Base-by-base conservation (phyloP, 179 eudicot species). In the Silene vulgaris region DNA sequence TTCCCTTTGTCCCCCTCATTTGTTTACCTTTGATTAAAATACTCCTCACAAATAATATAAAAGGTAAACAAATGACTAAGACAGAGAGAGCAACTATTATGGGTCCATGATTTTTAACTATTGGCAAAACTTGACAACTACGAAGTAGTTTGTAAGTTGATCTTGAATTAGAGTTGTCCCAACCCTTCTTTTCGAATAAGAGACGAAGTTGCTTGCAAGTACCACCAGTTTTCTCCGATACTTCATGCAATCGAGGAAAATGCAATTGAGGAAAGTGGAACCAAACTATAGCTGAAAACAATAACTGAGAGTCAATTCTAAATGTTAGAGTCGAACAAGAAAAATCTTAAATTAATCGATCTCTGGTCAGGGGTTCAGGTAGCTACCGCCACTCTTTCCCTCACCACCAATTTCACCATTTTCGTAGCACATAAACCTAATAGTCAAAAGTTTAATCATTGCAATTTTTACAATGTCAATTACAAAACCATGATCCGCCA, bases 391-490 rank as follows among this genome's bases (percentile, higher is more conserved):
- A 16, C 20, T 56, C 60, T n/a, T 56, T 56, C 3, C 20, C 60
- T n/a, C 52, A 45, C 60, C 19, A 9, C 60, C 60, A 56, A 20
- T 2, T 35, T 16, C 75, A 50, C 50, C 8, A 77, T 72, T 40
- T 70, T 65, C 14, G 32, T 57, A 21, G 48, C 48, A 65, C 17
- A 72, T 17, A 72, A 56, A 19, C 43, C 70, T 65, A 65, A 66
- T 26, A 37, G 69, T 72, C 64, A 76, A 76, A 77, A 75, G 43
- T 73, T 64, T 74, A 74, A 74, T 63, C 69, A 56, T 43, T 66
- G 29, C 67, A 69, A 73, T 14, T 50, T 82, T 71, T 82, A 69
- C 73, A 69, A 66, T 32, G 73, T 21, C 73, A 69, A 61, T 45
- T 75, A 72, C 82, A 75, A 72, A 69, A 75, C 66, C 60, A 56